Evolutionary conservation across 2,329 filamentous ascomycete genomes (phyloP), one percentile per base, ranked within the genome.

Genomic region (Diplodia seriata): DNA sequence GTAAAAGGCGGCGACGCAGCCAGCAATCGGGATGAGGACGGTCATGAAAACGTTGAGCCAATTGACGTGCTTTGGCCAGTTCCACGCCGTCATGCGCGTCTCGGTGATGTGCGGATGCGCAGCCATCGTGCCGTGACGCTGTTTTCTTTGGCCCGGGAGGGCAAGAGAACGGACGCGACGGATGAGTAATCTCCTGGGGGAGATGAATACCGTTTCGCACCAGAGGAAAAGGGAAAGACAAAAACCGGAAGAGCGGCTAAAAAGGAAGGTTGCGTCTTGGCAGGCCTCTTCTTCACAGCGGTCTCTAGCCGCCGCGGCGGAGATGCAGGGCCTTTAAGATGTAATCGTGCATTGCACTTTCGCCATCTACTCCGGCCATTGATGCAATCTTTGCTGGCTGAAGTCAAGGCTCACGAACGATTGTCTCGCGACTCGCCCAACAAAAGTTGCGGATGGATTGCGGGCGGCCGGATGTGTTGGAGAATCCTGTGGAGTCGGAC

Each of bases 21-120:
- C 93, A 68, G 87, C 84, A 57, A 94, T 70, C 51, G 94, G 93
- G 55, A 97, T 86, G 72, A 90, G 85, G 72, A 96, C 80, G 78
- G 97, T 94, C 78, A 97, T 86, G 70, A 85, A 86, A 70, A 92
- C 89, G 80, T 97, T 97, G 72, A 97, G 86, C 93, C 93, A 97
- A 86, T 97, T 93, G 84, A 97, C 86, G 78, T 97, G 93, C 83
- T 94, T 90, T 82, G 93, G 89, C 91, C 92, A 95, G 84, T 97
- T 97, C 75, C 85, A 83, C 80, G 85, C 86, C 69, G 92, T 97
- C 74, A 96, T 90, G 68, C 91, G 90, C 71, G 87, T 87, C 71
- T 96, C 93, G 71, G 92, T 89, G 81, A 97, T 95, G 81, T 97
- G 93, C 53, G 53, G 64, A 1, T 47, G 54, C n/a, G 59, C 23